Evolutionary conservation across 306 rosid genomes (phyloP), one percentile per base, ranked within the genome.

Genomic region (barrel medic (Medicago truncatula)): DNA sequence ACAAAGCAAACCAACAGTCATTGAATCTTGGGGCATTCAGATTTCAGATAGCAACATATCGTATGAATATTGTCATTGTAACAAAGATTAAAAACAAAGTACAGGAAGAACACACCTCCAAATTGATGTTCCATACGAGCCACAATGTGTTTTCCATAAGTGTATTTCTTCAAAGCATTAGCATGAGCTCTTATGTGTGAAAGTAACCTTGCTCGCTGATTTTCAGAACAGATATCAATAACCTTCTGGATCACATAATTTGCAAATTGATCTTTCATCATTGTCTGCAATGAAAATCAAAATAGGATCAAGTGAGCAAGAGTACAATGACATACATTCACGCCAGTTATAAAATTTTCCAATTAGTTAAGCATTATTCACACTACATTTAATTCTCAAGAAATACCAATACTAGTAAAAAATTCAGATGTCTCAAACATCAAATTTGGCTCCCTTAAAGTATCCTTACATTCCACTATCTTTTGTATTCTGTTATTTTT

Each of bases 131-230:
- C 95, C 52, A 84, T 81, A 20, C 95, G 91, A 70, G 92, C 85
- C 66, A 89, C 90, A 43, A 89, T 89, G 85, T 89, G 95, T 75
- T 89, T 89, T 75, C 92, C 92, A 0, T 89, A 89, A n/a, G 95
- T 89, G 77, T 89, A 87, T 79, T 89, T 89, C 92, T 89, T 89
- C 86, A 89, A 77, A 66, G 92, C 92, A 77, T 82, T 85, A 7
- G 86, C 83, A 81, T 89, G 88, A 66, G 81, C 73, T 78, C 88
- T 87, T 53, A 86, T 78, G 36, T 82, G 85, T 78, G 80, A 80
- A 34, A 86, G 85, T 74, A 89, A 65, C 52, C 62, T 59, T 25
- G 70, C 80, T 67, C 76, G 85, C 41, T 89, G 91, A 69, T 81
- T 82, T 61, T 89, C 90, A 8, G 88, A 69, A 75, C 95, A 87